Conservation (phyloP, 306 rosid genomes). For the Pyrus bretschneideri region DNA sequence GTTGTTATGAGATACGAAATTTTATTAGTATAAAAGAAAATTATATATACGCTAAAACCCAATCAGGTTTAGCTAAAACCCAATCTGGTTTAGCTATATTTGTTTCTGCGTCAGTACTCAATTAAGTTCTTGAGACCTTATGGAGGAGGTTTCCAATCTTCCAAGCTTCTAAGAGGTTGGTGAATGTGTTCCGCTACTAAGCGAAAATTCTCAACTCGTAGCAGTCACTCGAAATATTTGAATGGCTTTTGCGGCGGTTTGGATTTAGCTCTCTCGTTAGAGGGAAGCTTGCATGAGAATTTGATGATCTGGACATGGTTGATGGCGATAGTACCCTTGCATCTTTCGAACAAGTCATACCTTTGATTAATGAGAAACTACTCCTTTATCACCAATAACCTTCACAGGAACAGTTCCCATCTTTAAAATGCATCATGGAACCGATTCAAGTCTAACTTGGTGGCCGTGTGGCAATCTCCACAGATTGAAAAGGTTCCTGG, state of each 20-base stretch:
- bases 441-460: conserved; percentile 15
- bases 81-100: too few species aligned
- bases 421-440: conserved; percentile 17
- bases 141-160: not conserved
- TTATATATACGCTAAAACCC: too few species aligned
- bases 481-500: conserved; percentile 24
- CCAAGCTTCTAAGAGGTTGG: not conserved
- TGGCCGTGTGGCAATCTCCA: conserved; percentile 23
- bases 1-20: too few species aligned
- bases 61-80: too few species aligned
- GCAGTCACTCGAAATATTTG: not conserved
- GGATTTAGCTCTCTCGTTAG: not conserved
- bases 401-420: conserved; percentile 26
- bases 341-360: not conserved
- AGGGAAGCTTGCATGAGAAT: not conserved
- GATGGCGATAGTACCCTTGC: not conserved
- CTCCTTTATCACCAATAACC: conserved; percentile 22
- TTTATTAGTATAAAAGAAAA: too few species aligned
- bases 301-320: not conserved
- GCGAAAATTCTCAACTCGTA: not conserved
- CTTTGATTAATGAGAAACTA: not conserved
- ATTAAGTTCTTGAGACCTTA: too few species aligned
- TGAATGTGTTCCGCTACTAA: not conserved
- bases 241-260: not conserved
- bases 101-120: too few species aligned